phyloP scores from a whole-genome alignment of 371 early-diverging fungal species.

The Mortierella sp. region DNA sequence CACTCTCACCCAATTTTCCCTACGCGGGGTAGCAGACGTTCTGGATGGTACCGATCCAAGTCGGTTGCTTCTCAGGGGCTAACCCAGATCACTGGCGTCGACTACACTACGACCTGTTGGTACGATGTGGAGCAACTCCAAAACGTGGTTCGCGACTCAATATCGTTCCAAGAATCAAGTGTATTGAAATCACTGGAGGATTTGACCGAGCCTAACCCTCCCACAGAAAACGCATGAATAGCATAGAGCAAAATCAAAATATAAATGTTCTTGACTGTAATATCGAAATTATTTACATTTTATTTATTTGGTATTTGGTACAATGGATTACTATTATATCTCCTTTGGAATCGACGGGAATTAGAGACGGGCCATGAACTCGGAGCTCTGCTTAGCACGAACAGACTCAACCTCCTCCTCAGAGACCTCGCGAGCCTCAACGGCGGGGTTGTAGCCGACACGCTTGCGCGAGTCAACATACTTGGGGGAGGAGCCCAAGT shows the following conservation, averaged over 20 bases:
- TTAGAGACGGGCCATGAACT: slow-evolving; percentile 61
- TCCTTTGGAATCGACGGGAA: background rate
- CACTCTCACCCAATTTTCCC: slow-evolving; percentile 53
- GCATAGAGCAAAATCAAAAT: background rate
- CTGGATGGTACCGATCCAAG: slow-evolving; percentile 54
- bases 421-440: slow-evolving; percentile 71
- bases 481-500: slow-evolving; percentile 58
- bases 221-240: slow-evolving; percentile 10
- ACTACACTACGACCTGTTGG: slow-evolving; percentile 57
- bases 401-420: slow-evolving; percentile 74
- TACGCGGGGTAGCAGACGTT: slow-evolving; percentile 46
- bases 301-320: background rate
- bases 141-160: slow-evolving; percentile 49
- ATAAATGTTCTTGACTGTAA: background rate
- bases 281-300: slow-evolving; percentile 8
- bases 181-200: slow-evolving; percentile 48
- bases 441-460: slow-evolving; percentile 81
- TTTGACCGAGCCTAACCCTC: slow-evolving; percentile 34
- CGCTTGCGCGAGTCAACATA: slow-evolving; percentile 69
- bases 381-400: slow-evolving; percentile 60
- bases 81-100: slow-evolving; percentile 54
- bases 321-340: background rate
- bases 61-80: slow-evolving; percentile 48
- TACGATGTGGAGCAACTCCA: slow-evolving; percentile 55
- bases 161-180: slow-evolving; percentile 45